Evolutionary conservation across 306 rosid genomes (phyloP).

Genomic region (Corylus avellana): DNA sequence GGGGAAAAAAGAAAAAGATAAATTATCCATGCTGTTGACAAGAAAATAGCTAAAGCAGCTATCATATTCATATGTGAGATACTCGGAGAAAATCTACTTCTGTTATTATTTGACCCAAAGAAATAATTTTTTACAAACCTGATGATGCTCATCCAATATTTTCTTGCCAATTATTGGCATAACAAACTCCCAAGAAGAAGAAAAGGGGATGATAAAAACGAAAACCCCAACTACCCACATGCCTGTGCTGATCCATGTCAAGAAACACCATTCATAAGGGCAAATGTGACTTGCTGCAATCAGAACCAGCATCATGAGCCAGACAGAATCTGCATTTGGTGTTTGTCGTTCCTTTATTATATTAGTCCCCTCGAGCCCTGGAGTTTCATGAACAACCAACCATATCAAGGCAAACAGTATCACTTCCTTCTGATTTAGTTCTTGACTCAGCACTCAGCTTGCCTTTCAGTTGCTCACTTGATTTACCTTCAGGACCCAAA

Average conservation of each 20-base stretch:
- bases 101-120: constrained; percentile 3
- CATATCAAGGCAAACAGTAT: constrained; percentile 23
- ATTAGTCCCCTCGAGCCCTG: constrained; percentile 30
- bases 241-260: not conserved
- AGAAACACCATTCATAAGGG: constrained; percentile 22
- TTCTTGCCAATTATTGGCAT: constrained; percentile 5
- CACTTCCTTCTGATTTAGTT: constrained; percentile 33
- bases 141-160: constrained; percentile 13
- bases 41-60: not conserved
- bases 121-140: constrained; percentile 21
- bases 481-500: constrained; percentile 21
- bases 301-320: constrained; percentile 29
- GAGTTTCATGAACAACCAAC: constrained; percentile 29
- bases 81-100: constrained; percentile 9
- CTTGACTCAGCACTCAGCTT: constrained; percentile 30
- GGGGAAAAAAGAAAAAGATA: not conserved
- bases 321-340: constrained; percentile 52
- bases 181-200: not conserved
- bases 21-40: not conserved
- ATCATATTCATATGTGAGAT: not conserved
- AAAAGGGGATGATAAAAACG: constrained; percentile 9
- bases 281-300: constrained; percentile 28
- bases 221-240: constrained; percentile 5
- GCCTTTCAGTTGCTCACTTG: constrained; percentile 31
- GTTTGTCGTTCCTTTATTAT: constrained; percentile 31